These are phyloP conservation scores for Excoecaria agallocha DNA, from an alignment of 345 rosid species.

Conservation along the genomic window DNA sequence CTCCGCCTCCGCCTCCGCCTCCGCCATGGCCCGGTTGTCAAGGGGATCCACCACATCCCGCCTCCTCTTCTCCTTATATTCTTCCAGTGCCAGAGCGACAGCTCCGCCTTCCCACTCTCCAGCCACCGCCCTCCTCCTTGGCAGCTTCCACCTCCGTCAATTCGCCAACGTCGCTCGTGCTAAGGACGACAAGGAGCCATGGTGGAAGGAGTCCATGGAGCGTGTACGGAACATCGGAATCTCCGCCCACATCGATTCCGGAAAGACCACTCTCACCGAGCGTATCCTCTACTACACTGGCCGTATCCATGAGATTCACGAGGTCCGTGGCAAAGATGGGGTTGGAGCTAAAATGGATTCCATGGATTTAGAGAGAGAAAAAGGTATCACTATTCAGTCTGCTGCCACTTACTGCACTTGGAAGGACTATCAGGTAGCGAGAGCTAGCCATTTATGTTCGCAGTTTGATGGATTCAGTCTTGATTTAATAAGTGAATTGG, in stretches of 20 bases:
- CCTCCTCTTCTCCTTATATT: constrained; percentile 17
- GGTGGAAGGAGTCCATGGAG: constrained; percentile 99
- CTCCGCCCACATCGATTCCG: constrained; percentile 98
- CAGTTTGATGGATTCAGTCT: not conserved
- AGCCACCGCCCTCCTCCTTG: constrained; percentile 51
- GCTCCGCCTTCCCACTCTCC: constrained; percentile 34
- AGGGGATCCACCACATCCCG: constrained; percentile 22
- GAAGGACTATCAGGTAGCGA: constrained; percentile 76
- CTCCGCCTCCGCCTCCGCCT: constrained; percentile 15
- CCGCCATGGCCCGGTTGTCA: constrained; percentile 28
- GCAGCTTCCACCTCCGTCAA: constrained; percentile 54
- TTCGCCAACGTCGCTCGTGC: constrained; percentile 74
- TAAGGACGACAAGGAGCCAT: constrained; percentile 77
- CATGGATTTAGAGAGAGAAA: constrained; percentile 97
- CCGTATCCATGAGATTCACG: constrained; percentile 96
- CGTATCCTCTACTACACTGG: constrained; percentile 88
- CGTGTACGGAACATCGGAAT: constrained; percentile 88
- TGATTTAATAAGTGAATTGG: not conserved
- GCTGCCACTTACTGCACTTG: constrained; percentile 98
- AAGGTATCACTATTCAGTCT: constrained; percentile 98
- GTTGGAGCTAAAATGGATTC: constrained; percentile 99
- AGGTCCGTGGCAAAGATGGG: constrained; percentile 93
- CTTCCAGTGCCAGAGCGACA: not conserved
- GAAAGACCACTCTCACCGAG: constrained; percentile 96
- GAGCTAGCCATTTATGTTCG: not conserved